A percentile compares a stretch with the other conserved stretches of the same genome.
phyloP scores from a whole-genome alignment of 805 yeast species.

The Saccharomycopsis microspora region DNA sequence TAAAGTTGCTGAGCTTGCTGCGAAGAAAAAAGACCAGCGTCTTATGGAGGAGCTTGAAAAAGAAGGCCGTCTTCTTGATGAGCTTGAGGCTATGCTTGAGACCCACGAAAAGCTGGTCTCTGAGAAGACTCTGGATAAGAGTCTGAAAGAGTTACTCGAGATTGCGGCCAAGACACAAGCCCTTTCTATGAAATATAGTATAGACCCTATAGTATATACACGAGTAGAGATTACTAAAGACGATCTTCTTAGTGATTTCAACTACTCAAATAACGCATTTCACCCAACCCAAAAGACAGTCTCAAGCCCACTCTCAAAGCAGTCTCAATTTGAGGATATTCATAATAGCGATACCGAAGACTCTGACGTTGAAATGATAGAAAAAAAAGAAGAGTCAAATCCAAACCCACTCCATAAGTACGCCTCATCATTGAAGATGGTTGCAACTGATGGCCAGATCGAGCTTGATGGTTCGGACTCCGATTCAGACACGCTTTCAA shows the following conservation, averaged over 20 bases:
- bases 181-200: slow-evolving; percentile 6
- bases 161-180: slow-evolving; percentile 15
- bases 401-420: not conserved
- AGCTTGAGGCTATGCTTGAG: slow-evolving; percentile 1
- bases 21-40: slow-evolving; percentile 5
- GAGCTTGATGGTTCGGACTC: slow-evolving; percentile 6
- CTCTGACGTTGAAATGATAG: slow-evolving; percentile 6
- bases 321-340: not conserved
- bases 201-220: slow-evolving; percentile 10
- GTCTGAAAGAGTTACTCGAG: slow-evolving; percentile 13
- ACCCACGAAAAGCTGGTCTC: not conserved
- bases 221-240: slow-evolving; percentile 12
- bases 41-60: slow-evolving; percentile 8
- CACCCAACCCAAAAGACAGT: not conserved
- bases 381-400: not conserved
- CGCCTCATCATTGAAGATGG: no score
- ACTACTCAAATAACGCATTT: slow-evolving; percentile 10
- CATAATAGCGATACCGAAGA: slow-evolving; percentile 8
- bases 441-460: not conserved
- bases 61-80: slow-evolving; percentile 2
- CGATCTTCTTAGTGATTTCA: slow-evolving; percentile 11
- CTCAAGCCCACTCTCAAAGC: not conserved
- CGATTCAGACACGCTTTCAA: not conserved
- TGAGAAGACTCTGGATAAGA: not conserved
- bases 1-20: slow-evolving; percentile 5